A percentile compares a stretch with the other conserved stretches of the same genome.
Conservation (phyloP, 768 basidiomycete species). For the Gymnopilus junonius region DNA sequence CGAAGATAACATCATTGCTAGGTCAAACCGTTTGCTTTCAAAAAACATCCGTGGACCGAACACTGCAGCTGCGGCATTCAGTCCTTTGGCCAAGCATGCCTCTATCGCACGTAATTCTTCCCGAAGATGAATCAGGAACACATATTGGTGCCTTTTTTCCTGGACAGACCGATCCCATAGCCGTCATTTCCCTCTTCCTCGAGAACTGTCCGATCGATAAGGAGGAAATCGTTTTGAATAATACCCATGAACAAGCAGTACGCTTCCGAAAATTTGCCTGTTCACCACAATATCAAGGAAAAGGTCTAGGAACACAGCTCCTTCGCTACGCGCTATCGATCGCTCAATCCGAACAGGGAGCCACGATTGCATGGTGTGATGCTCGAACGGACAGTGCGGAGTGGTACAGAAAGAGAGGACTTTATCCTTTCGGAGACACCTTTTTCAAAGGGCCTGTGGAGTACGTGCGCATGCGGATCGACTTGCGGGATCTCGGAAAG, state of each 20-base stretch:
- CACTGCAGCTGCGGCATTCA: slow-evolving; percentile 54
- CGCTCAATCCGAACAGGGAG: slow-evolving; percentile 44
- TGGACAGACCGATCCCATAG: slow-evolving; percentile 39
- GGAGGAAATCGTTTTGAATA: slow-evolving; percentile 3
- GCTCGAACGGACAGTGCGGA: slow-evolving; percentile 46
- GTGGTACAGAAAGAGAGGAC: slow-evolving; percentile 60
- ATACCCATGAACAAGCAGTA: slow-evolving; percentile 24
- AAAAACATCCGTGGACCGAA: slow-evolving; percentile 31
- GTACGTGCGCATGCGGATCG: slow-evolving; percentile 59
- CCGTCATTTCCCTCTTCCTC: slow-evolving; percentile 61
- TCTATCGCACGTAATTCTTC: slow-evolving; percentile 50
- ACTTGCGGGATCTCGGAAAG: slow-evolving; percentile 17
- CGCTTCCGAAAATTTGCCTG: slow-evolving; percentile 70
- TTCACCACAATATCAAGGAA: slow-evolving; percentile 51
- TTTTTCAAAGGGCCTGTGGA: slow-evolving; percentile 60
- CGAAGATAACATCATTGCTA: neutral
- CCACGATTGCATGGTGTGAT: slow-evolving; percentile 60
- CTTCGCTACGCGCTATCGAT: slow-evolving; percentile 44
- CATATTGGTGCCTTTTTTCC: slow-evolving; percentile 63
- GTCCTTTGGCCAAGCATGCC: slow-evolving; percentile 62
- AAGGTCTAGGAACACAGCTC: slow-evolving; percentile 55
- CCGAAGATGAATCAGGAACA: slow-evolving; percentile 53
- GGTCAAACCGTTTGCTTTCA: slow-evolving; percentile 11
- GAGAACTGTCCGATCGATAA: slow-evolving; percentile 44
- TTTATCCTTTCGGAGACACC: slow-evolving; percentile 49